phyloP scores from a whole-genome alignment of 2,329 filamentous ascomycete species.

The Apiospora kogelbergensis region DNA sequence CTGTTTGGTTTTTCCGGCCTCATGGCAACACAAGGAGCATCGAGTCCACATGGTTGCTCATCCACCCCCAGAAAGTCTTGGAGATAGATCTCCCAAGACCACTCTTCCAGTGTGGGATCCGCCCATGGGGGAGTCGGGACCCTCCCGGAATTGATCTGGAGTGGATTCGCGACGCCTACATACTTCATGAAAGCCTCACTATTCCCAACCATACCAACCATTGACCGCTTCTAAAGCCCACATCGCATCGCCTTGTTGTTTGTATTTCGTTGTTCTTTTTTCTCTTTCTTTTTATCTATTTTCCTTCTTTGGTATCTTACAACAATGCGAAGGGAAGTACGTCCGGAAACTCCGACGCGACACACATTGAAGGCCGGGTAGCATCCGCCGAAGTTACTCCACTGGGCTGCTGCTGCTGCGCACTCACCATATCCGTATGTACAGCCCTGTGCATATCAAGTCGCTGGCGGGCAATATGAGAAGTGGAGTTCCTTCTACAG shows the following conservation, averaged over 20 bases:
- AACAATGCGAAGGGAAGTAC: background rate
- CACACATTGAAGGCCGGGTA: background rate
- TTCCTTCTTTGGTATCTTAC: background rate
- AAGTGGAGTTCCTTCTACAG: background rate
- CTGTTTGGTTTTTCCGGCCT: background rate
- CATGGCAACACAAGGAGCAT: background rate
- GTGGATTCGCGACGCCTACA: background rate
- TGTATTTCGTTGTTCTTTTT: background rate
- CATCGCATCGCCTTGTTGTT: background rate
- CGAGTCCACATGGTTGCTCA: background rate
- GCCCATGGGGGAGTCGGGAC: background rate
- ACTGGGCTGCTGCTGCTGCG: background rate
- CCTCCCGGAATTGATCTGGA: background rate
- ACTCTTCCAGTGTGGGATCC: background rate
- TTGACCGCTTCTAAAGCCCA: background rate
- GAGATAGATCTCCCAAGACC: background rate
- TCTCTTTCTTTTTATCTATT: background rate
- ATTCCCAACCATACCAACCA: background rate
- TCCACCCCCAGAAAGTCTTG: background rate
- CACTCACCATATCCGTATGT: too few relatives aligned
- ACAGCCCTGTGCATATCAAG: background rate
- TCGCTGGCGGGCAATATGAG: background rate
- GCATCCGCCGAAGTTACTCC: background rate
- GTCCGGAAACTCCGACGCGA: background rate
- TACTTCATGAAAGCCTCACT: background rate